Percentiles rank a stretch among this genome's conserved stretches.
Evolutionary conservation across 352 stramenopile genomes (phyloP).

Genomic region (Pythium phragmiticola): DNA sequence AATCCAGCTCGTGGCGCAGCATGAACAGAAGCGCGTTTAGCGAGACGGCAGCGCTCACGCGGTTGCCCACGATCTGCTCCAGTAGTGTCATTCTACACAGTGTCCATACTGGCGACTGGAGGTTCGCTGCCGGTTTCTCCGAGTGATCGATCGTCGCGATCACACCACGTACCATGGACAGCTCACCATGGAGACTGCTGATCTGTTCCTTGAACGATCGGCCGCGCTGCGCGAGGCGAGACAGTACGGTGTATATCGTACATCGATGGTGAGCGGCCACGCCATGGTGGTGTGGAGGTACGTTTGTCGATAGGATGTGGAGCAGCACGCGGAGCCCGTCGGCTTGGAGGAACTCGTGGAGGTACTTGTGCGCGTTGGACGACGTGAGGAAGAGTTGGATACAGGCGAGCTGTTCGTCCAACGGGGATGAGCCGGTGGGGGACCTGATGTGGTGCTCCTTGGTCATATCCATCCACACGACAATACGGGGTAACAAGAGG

Average conservation of each 20-base stretch:
- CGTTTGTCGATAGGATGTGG: slow-evolving; percentile 31
- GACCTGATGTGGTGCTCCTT: slow-evolving; percentile 4
- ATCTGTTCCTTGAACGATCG: slow-evolving; percentile 46
- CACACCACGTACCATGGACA: slow-evolving; percentile 41
- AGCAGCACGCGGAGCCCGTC: slow-evolving; percentile 51
- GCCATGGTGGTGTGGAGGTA: slow-evolving; percentile 2
- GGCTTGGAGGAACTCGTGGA: slow-evolving; percentile 53
- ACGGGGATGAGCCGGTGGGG: background rate
- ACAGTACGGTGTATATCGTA: slow-evolving; percentile 38
- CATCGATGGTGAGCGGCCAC: slow-evolving; percentile 28
- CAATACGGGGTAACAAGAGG: slow-evolving; percentile 57
- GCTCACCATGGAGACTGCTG: slow-evolving; percentile 42
- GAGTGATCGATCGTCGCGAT: slow-evolving; percentile 15
- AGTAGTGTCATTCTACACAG: slow-evolving; percentile 46
- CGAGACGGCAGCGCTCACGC: slow-evolving; percentile 26
- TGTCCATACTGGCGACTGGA: slow-evolving; percentile 28
- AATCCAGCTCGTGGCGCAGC: slow-evolving; percentile 31
- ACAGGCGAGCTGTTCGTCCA: slow-evolving; percentile 49
- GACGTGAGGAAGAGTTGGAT: slow-evolving; percentile 51
- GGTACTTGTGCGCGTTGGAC: slow-evolving; percentile 37
- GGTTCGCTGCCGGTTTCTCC: slow-evolving; percentile 12
- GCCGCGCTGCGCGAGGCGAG: slow-evolving; percentile 42
- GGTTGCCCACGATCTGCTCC: slow-evolving; percentile 60
- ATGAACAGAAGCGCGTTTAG: slow-evolving; percentile 44
- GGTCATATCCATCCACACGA: slow-evolving; percentile 66